Percentiles rank a stretch among this genome's conserved stretches.
phyloP scores from a whole-genome alignment of 345 rosid species.

The Arabis hirsuta region DNA sequence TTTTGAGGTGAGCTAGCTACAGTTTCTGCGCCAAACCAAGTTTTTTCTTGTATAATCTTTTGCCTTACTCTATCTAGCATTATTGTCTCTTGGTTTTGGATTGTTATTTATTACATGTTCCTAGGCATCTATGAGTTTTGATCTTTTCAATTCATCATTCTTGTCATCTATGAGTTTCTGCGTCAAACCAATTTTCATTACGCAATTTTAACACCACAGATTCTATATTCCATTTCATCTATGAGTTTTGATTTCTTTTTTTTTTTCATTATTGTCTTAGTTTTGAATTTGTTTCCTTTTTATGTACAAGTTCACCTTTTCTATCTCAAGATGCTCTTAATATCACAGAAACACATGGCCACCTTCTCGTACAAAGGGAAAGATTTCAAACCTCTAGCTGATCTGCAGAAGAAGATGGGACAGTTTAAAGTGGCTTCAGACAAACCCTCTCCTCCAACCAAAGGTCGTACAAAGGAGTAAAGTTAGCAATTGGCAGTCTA shows the following conservation, averaged over 20 bases:
- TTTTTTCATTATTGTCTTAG: not conserved
- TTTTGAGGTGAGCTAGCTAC: conserved; percentile 51
- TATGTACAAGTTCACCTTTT: conserved; percentile 7
- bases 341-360: conserved; percentile 45
- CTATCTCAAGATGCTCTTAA: conserved; percentile 52
- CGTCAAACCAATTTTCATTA: no score
- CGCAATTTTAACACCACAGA: conserved; percentile 6
- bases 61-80: not conserved
- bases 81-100: conserved; percentile 14
- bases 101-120: not conserved
- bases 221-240: not conserved
- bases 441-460: conserved; percentile 42
- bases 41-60: not conserved
- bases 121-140: no score
- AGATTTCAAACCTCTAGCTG: conserved; percentile 61
- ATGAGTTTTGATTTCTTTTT: no score
- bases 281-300: conserved; percentile 1
- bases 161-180: no score
- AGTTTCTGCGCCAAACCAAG: not conserved
- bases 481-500: no score
- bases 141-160: no score
- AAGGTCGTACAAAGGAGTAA: conserved; percentile 15
- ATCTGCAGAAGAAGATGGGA: conserved; percentile 83
- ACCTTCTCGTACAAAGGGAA: conserved; percentile 59
- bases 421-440: conserved; percentile 63